Conservation (phyloP, 495 filamentous ascomycete species). For the Echria macrotheca region DNA sequence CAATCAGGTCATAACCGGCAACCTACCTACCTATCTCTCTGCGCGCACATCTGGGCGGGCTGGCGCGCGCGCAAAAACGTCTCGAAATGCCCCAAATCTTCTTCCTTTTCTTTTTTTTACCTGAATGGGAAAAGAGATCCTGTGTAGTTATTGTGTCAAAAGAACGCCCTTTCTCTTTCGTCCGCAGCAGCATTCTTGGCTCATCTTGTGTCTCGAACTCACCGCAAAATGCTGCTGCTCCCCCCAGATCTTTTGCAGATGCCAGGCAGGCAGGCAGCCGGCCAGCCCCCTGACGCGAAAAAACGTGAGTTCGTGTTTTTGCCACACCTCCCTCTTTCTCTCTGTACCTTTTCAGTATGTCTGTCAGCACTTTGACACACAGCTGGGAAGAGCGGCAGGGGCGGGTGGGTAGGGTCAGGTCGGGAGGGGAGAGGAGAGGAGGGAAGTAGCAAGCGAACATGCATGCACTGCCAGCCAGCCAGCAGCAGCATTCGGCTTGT, state of each 20-base stretch:
- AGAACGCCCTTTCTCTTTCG: neutral
- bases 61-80: neutral
- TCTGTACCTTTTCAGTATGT: no score
- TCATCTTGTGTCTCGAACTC: no score
- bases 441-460: neutral
- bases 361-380: constrained; percentile 6
- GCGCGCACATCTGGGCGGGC: neutral
- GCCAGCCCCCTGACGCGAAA: constrained; percentile 3
- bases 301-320: constrained; percentile 9
- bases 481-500: no score
- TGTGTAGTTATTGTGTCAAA: neutral
- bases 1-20: neutral
- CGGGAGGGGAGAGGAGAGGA: neutral
- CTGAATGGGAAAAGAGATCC: neutral
- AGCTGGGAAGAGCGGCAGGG: neutral
- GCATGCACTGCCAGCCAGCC: neutral
- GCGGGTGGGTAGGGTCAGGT: neutral
- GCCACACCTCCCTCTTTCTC: no score
- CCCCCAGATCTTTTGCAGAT: no score
- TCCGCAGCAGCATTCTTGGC: no score
- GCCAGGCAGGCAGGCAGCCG: no score
- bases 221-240: no score
- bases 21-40: neutral
- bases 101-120: neutral
- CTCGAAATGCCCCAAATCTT: neutral